Base-by-base conservation (phyloP, 2,329 filamentous ascomycete species). In the Diaporthe vaccinii region DNA sequence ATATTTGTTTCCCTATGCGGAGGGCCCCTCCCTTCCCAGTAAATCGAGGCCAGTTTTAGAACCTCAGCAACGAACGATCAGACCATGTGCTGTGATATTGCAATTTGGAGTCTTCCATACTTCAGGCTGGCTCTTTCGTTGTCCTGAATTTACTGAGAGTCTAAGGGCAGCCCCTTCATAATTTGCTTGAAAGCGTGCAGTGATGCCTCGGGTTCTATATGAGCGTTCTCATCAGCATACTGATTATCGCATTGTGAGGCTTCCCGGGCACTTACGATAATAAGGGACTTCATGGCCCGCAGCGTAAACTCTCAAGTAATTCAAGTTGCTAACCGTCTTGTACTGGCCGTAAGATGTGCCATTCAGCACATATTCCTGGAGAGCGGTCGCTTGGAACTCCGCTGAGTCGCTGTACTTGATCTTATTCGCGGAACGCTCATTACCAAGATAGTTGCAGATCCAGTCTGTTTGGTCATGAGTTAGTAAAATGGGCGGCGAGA, bases 101-200 rank as follows among this genome's bases (percentile, higher is more conserved):
- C 15, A 12, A n/a, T 44, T 14, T 4, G 1, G 15, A 3, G 25
- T 49, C 17, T 49, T 9, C 61, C 25, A 28, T 28, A n/a, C 15
- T 9, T 25, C 6, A 9, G 8, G 36, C 53, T 41, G 17, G 22
- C n/a, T 39, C n/a, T 39, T 12, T 41, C 9, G 10, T n/a, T 25
- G 22, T 15, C 17, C 17, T 31, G n/a, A 31, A 2, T 9, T 36
- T 49, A 74, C 12, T 72, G 71, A 8, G 76, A 62, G 3, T 36
- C 34, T 12, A 77, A 51, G 28, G 76, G 68, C 46, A 73, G 61
- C 44, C 72, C 46, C 72, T 75, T 61, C 58, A 76, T 68, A 14
- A 74, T 76, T 20, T 77, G 76, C 53, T 34, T 61, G 55, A 77
- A 76, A 6, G 69, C 72, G 14, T 76, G 72, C 1, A 77, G 72